Base-by-base conservation (phyloP, 805 yeast species). In the Diddensiella santjacobensis region DNA sequence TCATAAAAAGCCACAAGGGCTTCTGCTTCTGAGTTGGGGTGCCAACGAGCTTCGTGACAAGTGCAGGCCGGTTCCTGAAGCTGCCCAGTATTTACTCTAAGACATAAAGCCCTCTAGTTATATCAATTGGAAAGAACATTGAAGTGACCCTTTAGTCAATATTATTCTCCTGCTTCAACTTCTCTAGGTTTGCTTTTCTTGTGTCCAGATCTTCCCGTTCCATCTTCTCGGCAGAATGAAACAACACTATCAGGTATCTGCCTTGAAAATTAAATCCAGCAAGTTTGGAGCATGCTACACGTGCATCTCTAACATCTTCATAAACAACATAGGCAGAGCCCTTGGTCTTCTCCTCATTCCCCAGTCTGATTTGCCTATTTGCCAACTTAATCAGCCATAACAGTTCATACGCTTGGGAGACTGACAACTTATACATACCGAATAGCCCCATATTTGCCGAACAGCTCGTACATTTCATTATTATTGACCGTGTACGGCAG, bases 221-320 rank as follows among this genome's bases (percentile, higher is more conserved):
- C 56, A 66, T 53, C 53, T 60, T 66, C 47, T 77, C 81, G 11
- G 77, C 74, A 31, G 63, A 70, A 53, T 73, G 79, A 49, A 72
- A 46, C 44, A 71, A 61, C 6, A 80, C 78, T 22, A 81, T 81
- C 29, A 81, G 56, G 57, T 81, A 81, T 47, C 87, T 57, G 5
- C 81, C 80, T 50, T 77, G 73, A 53, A 75, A 76, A 56, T 80
- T 80, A 51, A 74, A 76, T 1, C 87, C 87, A 45, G 77, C 77
- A 45, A 81, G 60, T 50, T 77, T 81, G n/a, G 71, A 73, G 18
- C 72, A 67, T 0, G 85, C 84, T 26, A 62, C 59, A n/a, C 60
- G 61, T 13, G 85, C 82, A 51, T 72, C 71, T 22, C 64, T 63
- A 17, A 73, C 50, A 40, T 75, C 75, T 44, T 72, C 74, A 60